Evolutionary conservation across 495 filamentous ascomycete species (phyloP).

Genomic region (Talaromyces proteolyticus): DNA sequence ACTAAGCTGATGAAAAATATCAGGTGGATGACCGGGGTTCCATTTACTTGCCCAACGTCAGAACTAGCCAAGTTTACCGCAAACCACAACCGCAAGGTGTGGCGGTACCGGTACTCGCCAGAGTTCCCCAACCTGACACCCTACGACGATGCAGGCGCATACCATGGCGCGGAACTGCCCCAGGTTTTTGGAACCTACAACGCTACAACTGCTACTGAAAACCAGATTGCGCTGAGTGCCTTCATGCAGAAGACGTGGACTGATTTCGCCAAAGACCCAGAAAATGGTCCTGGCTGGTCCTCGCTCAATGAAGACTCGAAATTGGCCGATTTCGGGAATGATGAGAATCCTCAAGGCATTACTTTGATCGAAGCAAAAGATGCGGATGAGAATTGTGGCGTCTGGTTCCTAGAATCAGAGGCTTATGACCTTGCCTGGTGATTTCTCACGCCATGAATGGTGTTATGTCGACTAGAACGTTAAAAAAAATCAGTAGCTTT

Average conservation of each 20-base stretch:
- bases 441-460: neutral
- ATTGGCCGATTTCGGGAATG: conserved; percentile 14
- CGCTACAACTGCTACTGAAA: conserved; percentile 10
- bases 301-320: neutral
- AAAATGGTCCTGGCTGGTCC: conserved; percentile 16
- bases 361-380: neutral
- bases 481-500: neutral
- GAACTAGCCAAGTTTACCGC: neutral
- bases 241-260: conserved; percentile 24
- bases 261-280: conserved; percentile 24
- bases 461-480: neutral
- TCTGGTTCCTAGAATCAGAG: neutral
- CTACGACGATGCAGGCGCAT: conserved; percentile 15
- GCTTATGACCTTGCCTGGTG: neutral
- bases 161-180: conserved; percentile 20
- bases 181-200: conserved; percentile 24
- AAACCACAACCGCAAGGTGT: conserved; percentile 2
- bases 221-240: conserved; percentile 15
- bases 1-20: neutral
- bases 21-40: neutral
- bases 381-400: neutral
- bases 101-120: conserved; percentile 18
- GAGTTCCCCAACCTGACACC: conserved; percentile 15
- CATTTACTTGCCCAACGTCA: neutral
- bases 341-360: conserved; percentile 5